phyloP scores from a whole-genome alignment of 495 filamentous ascomycete genomes.

The Tuber melanosporum region DNA sequence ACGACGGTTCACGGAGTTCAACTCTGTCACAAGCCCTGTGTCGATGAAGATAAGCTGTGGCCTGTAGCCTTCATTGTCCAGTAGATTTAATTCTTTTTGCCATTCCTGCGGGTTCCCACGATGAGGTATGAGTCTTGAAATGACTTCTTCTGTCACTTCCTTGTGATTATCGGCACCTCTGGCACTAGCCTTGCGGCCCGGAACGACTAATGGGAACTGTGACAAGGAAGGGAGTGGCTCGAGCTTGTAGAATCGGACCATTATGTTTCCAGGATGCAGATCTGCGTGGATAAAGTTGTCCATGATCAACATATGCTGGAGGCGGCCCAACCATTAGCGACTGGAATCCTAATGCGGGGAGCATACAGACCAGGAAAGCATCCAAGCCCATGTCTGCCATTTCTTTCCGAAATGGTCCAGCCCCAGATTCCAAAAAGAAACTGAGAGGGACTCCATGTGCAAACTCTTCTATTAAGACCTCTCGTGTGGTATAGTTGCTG shows the following conservation, averaged over 20 bases:
- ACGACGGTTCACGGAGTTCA: slow-evolving; percentile 73
- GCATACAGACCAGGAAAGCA: slow-evolving; percentile 62
- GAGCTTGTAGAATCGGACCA: slow-evolving; percentile 96
- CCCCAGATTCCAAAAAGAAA: slow-evolving; percentile 82
- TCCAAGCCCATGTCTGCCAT: slow-evolving; percentile 94
- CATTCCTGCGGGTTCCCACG: slow-evolving; percentile 59
- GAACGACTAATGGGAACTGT: slow-evolving; percentile 39
- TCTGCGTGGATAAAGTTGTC: slow-evolving; percentile 99
- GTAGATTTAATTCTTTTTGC: slow-evolving; percentile 61
- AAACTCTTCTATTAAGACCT: slow-evolving; percentile 93
- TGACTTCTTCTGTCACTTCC: slow-evolving; percentile 86
- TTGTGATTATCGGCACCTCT: slow-evolving; percentile 47
- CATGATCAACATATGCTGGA: slow-evolving; percentile 78
- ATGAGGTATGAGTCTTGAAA: slow-evolving; percentile 69
- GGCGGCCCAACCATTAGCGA: not conserved
- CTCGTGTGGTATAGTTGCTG: slow-evolving; percentile 77
- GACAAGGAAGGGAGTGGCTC: slow-evolving; percentile 60
- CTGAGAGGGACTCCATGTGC: slow-evolving; percentile 87
- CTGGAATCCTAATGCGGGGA: slow-evolving; percentile 9
- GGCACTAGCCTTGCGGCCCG: slow-evolving; percentile 43
- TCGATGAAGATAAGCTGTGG: slow-evolving; percentile 98
- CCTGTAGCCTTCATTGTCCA: slow-evolving; percentile 86
- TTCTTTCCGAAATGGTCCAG: slow-evolving; percentile 85
- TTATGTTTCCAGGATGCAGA: slow-evolving; percentile 96
- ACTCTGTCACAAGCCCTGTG: slow-evolving; percentile 88